Conservation (phyloP, 164 flowering plant genomes). For the Litsea cubeba region DNA sequence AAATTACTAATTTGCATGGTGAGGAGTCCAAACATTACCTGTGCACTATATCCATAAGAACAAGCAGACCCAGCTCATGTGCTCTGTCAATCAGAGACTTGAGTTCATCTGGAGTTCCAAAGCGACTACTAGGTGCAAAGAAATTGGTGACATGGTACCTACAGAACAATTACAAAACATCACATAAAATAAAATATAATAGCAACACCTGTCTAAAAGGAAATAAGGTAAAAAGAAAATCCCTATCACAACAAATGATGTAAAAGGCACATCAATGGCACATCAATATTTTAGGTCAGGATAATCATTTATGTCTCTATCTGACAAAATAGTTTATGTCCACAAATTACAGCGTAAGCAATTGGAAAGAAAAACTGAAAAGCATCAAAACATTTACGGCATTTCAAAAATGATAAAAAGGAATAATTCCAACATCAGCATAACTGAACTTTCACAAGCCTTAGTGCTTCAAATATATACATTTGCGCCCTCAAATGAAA, state of each 20-base stretch:
- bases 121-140: constrained; percentile 98
- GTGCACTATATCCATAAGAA: constrained; percentile 99
- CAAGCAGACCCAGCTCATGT: constrained; percentile 94
- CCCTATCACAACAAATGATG: background rate
- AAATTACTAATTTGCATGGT: too few species aligned
- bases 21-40: constrained; percentile 44
- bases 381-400: too few species aligned
- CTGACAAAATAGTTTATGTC: too few species aligned
- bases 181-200: background rate
- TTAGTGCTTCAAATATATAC: too few species aligned
- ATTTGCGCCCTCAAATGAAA: too few species aligned
- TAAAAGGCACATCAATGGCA: background rate
- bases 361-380: background rate
- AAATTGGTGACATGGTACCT: constrained; percentile 99
- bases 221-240: background rate
- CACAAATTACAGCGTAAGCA: too few species aligned
- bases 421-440: too few species aligned
- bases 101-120: constrained; percentile 96
- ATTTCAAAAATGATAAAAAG: too few species aligned
- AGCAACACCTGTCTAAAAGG: background rate
- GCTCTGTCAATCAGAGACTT: constrained; percentile 95
- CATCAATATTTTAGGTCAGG: too few species aligned
- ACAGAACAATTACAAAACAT: constrained; percentile 14
- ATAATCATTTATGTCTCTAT: too few species aligned
- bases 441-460: too few species aligned